Conservation (phyloP, 495 filamentous ascomycete genomes). For the Penicillium flavigenum region DNA sequence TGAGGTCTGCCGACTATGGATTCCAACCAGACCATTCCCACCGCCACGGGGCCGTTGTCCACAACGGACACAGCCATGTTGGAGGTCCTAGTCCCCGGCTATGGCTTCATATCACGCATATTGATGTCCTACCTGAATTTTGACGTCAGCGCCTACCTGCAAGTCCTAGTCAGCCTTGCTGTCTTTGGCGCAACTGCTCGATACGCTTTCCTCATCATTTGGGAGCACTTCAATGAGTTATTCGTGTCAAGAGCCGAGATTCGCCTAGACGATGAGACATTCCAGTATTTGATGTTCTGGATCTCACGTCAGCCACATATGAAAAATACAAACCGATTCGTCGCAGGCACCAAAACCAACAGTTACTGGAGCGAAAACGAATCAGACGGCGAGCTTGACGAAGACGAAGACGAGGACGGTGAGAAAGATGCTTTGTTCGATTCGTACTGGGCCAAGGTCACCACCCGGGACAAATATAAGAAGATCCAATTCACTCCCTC, state of each 20-base stretch:
- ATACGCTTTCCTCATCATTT: conserved; percentile 49
- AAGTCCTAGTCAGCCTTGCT: conserved; percentile 53
- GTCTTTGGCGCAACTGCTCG: conserved; percentile 49
- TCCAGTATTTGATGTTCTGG: conserved; percentile 70
- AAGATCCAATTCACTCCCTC: conserved; percentile 62
- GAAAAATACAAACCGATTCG: conserved; percentile 55
- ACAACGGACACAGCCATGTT: conserved; percentile 51
- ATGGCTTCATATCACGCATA: conserved; percentile 60
- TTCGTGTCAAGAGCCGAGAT: conserved; percentile 60
- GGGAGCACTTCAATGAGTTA: conserved; percentile 28
- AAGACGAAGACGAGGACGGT: conserved; percentile 12
- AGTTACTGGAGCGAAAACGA: conserved; percentile 48
- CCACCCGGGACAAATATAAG: conserved; percentile 55
- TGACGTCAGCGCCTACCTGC: conserved; percentile 71
- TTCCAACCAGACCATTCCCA: conserved; percentile 25
- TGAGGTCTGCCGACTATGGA: conserved; percentile 21
- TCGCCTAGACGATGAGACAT: conserved; percentile 65
- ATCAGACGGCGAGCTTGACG: conserved; percentile 30
- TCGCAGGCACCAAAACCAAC: conserved; percentile 59
- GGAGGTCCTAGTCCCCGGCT: conserved; percentile 73
- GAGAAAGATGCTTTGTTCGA: conserved; percentile 25
- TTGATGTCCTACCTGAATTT: conserved; percentile 61
- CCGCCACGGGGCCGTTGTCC: conserved; percentile 18
- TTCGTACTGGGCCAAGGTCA: conserved; percentile 50
- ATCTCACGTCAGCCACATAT: conserved; percentile 60